Evolutionary conservation across 2,329 filamentous ascomycete genomes (phyloP), one percentile per base, ranked within the genome.

Genomic region (Aspergillus caelatus): DNA sequence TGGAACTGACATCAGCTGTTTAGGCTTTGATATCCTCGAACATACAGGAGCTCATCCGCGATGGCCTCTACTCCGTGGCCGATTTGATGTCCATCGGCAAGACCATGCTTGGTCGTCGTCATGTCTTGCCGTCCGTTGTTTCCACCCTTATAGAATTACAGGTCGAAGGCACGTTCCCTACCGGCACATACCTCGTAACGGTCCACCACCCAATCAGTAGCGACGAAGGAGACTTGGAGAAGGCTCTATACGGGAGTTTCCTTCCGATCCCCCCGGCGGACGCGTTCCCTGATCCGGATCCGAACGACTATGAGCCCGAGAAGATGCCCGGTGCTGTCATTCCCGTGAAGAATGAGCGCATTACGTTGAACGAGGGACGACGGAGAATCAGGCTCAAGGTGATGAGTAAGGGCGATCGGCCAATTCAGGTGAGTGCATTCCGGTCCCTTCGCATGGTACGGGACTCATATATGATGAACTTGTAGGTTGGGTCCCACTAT

Each of bases 31-130:
- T 97, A 73, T 89, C 94, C 66, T 93, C 88, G 75, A 94, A 94
- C 77, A 85, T 98, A 57, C 94, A 97, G 79, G 94, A 98, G 86
- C 89, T 97, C 72, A 96, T 98, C 77, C 94, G 94, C 77, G 94
- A 98, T 94, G 94, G 94, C 75, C 89, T 91, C 70, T 92, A 97
- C 81, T 91, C 87, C 16, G 94, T 98, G 60, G 90, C 94, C 45
- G 93, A 97, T 77, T 91, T 98, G 75, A 98, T 98, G 94, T 83
- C 88, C 65, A 87, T 97, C 67, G 94, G 94, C 71, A 89, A 92
- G 71, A 94, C 91, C 60, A 94, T 98, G 89, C 91, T 98, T 3
- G 94, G 94, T 67, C 91, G 94, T 11, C 91, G 94, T 39, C 94
- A 98, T 78, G 94, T 98, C 64, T 84, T 93, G 50, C 93, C 94